Percentiles rank a stretch among this genome's conserved stretches.
Evolutionary conservation across 2,329 filamentous ascomycete genomes (phyloP).

Genomic region (Pseudocercospora musae): DNA sequence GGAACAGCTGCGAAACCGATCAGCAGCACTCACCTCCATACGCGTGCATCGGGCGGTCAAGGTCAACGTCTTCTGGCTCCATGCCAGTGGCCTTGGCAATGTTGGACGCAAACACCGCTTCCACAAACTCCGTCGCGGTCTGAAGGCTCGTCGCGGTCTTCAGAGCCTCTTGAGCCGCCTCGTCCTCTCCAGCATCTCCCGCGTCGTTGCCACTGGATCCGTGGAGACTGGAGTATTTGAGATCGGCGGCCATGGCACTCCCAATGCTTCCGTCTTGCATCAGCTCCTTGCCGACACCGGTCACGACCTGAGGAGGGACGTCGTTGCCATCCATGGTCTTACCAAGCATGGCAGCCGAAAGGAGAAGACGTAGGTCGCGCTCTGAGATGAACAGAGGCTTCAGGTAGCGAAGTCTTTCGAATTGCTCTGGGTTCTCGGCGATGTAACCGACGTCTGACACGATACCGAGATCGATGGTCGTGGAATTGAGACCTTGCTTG

Average conservation of each 20-base stretch:
- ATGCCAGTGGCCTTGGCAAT: constrained; percentile 4
- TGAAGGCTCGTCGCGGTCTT: neutral
- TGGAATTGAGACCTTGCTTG: constrained; percentile 20
- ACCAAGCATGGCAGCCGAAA: constrained; percentile 4
- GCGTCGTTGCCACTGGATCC: neutral
- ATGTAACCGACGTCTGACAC: constrained; percentile 30
- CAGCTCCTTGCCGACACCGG: constrained; percentile 1
- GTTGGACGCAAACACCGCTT: neutral
- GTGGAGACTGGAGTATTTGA: constrained; percentile 3
- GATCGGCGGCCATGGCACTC: neutral
- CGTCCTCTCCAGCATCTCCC: constrained; percentile 2
- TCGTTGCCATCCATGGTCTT: neutral
- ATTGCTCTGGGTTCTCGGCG: constrained; percentile 7
- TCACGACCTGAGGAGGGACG: constrained; percentile 1
- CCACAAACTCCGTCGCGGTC: neutral
- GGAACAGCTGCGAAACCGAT: neutral
- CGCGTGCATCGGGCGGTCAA: constrained; percentile 2
- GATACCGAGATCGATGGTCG: constrained; percentile 29
- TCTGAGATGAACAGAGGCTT: constrained; percentile 5
- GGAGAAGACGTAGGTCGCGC: constrained; percentile 2
- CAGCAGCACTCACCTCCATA: neutral
- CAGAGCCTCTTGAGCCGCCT: neutral
- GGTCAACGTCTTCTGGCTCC: constrained; percentile 4
- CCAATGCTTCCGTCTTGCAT: constrained; percentile 10
- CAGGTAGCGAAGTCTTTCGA: constrained; percentile 1